Base-by-base conservation (phyloP, 495 filamentous ascomycete genomes). In the Penicillium ochrochloron region DNA sequence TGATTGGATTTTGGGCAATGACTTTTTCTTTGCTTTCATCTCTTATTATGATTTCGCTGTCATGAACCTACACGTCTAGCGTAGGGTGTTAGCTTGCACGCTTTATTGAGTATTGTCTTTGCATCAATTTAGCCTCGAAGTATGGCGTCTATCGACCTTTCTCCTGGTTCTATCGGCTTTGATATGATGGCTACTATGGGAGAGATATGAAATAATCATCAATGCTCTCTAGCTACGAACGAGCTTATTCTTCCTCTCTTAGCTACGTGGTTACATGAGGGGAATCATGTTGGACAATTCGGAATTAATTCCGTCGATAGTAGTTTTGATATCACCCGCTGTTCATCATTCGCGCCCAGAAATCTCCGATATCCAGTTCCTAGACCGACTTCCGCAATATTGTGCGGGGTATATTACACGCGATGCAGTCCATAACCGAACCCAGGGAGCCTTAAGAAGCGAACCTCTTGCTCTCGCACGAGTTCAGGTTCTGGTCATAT, bases 21-120 rank as follows among this genome's bases (percentile, higher is more conserved):
- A 63, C 11, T 39, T 53, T 8, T 17, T 53, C 25, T 27, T 27
- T 27, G 25, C 25, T 27, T 27, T 62, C 54, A 34, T 17, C 37
- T 44, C 50, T 37, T 63, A 35, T 25, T 11, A 31, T 10, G 14
- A 5, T 19, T 5, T 19, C 7, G 19, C 57, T 46, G 56, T 56
- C 29, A 48, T 63, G 35, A 29, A 34, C 29, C 34, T n/a, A 50
- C 31, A 50, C 73, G 69, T 75, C 41, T 57, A 74, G 72, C 72
- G 64, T 59, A 50, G 17, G 64, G 65, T 68, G 65, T 69, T 69
- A 55, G 8, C 10, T 48, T 48, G 44, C 9, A 48, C n/a, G n/a
- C n/a, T n/a, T 48, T 12, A 7, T 7, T 48, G 12, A 48, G 9
- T 23, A 5, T 21, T 44, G 1, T 21, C 19, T 1, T 21, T 19